Evolutionary conservation across 1,284 basidiomycete genomes (phyloP).

Genomic region (Lentinula novae-zelandiae): DNA sequence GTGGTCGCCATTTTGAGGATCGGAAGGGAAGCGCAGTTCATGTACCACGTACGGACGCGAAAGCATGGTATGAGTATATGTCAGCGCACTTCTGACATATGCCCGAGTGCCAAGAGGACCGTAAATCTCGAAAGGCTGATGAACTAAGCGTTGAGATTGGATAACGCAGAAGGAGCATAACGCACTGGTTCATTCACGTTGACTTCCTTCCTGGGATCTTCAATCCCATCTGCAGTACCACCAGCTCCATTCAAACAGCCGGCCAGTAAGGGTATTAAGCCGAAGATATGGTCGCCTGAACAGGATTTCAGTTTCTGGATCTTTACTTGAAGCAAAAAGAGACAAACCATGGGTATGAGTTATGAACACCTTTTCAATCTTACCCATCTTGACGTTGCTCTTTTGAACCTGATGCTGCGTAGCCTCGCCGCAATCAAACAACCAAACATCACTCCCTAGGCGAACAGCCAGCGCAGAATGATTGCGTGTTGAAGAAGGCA

Average conservation of each 20-base stretch:
- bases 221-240: slow-evolving; percentile 54
- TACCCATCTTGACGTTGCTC: slow-evolving; percentile 70
- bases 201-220: slow-evolving; percentile 49
- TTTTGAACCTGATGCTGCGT: slow-evolving; percentile 81
- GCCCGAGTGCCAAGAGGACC: slow-evolving; percentile 85
- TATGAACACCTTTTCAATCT: slow-evolving; percentile 84
- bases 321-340: background rate
- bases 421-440: slow-evolving; percentile 84
- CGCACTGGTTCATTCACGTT: slow-evolving; percentile 31
- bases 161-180: slow-evolving; percentile 13
- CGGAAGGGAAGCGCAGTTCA: slow-evolving; percentile 69
- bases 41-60: slow-evolving; percentile 83
- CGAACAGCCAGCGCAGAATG: slow-evolving; percentile 69
- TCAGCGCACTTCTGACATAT: slow-evolving; percentile 73
- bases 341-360: slow-evolving; percentile 85
- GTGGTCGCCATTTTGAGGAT: slow-evolving; percentile 47
- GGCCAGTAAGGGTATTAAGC: slow-evolving; percentile 71
- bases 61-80: slow-evolving; percentile 70
- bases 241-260: slow-evolving; percentile 68
- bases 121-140: slow-evolving; percentile 77
- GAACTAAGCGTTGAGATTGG: background rate
- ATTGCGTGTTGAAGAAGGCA: slow-evolving; percentile 71
- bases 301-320: background rate
- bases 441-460: slow-evolving; percentile 65
- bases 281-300: slow-evolving; percentile 84